Evolutionary conservation across 2,329 filamentous ascomycete species (phyloP).

Genomic region (Claviceps fusiformis): DNA sequence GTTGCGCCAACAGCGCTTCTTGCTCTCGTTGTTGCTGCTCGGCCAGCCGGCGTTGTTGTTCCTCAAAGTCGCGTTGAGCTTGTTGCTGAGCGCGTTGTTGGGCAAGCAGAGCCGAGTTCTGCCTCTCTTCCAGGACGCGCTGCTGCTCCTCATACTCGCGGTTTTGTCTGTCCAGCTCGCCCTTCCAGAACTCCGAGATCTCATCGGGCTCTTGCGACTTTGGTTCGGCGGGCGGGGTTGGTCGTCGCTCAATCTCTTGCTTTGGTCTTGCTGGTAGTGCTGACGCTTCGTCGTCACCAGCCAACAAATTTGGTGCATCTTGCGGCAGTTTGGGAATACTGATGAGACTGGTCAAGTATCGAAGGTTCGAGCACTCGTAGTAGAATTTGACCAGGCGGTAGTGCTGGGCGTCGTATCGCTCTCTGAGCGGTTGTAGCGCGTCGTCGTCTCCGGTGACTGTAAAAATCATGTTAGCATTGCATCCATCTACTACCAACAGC

Average conservation of each 20-base stretch:
- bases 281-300: slow-evolving; percentile 72
- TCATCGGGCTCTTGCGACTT: slow-evolving; percentile 76
- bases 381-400: slow-evolving; percentile 96
- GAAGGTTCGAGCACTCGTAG: slow-evolving; percentile 95
- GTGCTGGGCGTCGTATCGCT: slow-evolving; percentile 88
- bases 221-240: slow-evolving; percentile 54
- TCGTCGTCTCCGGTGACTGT: slow-evolving; percentile 84
- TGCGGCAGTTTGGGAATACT: slow-evolving; percentile 91
- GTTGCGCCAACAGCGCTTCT: slow-evolving; percentile 76
- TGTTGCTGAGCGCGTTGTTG: slow-evolving; percentile 75
- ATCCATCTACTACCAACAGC: not conserved
- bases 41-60: slow-evolving; percentile 74
- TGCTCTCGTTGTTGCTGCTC: slow-evolving; percentile 88
- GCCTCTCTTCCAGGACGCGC: slow-evolving; percentile 72
- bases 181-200: slow-evolving; percentile 97
- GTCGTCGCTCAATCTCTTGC: slow-evolving; percentile 54
- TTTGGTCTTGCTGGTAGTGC: slow-evolving; percentile 70
- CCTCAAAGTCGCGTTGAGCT: slow-evolving; percentile 89
- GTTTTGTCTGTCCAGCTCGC: slow-evolving; percentile 79
- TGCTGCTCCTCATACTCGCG: slow-evolving; percentile 94
- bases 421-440: slow-evolving; percentile 73
- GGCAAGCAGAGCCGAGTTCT: slow-evolving; percentile 64
- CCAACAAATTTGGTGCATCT: slow-evolving; percentile 78
- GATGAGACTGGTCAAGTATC: slow-evolving; percentile 91
- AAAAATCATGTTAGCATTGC: slow-evolving; percentile 9